A percentile compares a stretch with the other conserved stretches of the same genome.
phyloP scores from a whole-genome alignment of 768 basidiomycete genomes.

The Saitozyma podzolica region DNA sequence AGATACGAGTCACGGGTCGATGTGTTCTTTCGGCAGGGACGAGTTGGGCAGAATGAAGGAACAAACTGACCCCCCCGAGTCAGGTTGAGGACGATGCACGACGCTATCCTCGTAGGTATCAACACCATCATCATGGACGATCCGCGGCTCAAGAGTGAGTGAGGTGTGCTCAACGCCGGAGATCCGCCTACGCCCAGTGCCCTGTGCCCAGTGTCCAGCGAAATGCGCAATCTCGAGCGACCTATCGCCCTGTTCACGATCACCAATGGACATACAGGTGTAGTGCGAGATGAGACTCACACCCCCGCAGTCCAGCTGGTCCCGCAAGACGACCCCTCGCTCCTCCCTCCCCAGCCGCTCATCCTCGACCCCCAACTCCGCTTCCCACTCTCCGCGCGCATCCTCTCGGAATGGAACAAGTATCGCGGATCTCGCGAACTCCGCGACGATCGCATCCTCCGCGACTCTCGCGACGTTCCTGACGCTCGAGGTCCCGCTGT shows the following conservation, averaged over 20 bases:
- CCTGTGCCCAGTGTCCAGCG: too few species aligned
- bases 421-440: constrained; percentile 53
- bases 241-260: too few species aligned
- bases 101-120: constrained; percentile 86
- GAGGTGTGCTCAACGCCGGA: background rate
- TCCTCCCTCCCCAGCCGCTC: constrained; percentile 65
- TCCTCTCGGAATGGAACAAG: constrained; percentile 68
- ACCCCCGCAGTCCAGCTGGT: constrained; percentile 43
- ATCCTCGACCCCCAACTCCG: constrained; percentile 77
- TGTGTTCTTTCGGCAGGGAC: too few species aligned
- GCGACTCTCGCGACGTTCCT: too few species aligned
- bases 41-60: too few species aligned
- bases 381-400: constrained; percentile 57
- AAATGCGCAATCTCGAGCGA: too few species aligned
- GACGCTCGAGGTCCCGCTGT: constrained; percentile 33
- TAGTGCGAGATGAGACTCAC: background rate
- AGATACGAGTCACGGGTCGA: too few species aligned
- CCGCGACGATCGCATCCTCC: too few species aligned
- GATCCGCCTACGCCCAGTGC: background rate
- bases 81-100: constrained; percentile 90
- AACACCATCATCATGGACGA: constrained; percentile 88
- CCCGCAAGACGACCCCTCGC: constrained; percentile 27
- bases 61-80: background rate
- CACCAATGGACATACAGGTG: too few species aligned
- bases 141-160: constrained; percentile 83